Conservation (phyloP, 768 basidiomycete genomes). For the Boletales sp. region DNA sequence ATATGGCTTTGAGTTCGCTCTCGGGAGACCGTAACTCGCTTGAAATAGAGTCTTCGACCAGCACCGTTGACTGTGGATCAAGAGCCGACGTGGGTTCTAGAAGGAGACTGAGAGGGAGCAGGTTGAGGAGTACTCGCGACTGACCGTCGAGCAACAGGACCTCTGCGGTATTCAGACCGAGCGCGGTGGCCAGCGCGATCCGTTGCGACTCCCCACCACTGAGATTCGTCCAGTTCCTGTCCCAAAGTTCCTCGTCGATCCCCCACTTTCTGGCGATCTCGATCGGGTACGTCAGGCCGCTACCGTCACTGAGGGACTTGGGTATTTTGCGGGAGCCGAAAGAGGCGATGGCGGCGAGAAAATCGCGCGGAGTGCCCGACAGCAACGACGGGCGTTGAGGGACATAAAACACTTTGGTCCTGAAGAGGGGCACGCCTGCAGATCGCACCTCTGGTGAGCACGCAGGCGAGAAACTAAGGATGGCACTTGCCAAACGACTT, state of each 20-base stretch:
- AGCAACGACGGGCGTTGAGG: conserved; percentile 88
- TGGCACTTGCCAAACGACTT: conserved; percentile 42
- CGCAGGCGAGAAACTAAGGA: not conserved
- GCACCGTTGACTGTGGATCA: conserved; percentile 60
- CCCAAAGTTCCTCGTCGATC: conserved; percentile 67
- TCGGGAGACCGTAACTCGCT: conserved; percentile 46
- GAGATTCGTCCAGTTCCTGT: conserved; percentile 71
- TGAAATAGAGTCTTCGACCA: conserved; percentile 63
- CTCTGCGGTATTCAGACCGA: conserved; percentile 73
- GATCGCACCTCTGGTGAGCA: not conserved
- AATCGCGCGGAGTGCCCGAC: conserved; percentile 73
- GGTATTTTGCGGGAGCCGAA: conserved; percentile 44
- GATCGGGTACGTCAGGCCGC: conserved; percentile 38
- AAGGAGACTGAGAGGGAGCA: not conserved
- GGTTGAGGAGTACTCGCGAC: conserved; percentile 13
- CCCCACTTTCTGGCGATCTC: conserved; percentile 64
- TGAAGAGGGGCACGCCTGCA: conserved; percentile 70
- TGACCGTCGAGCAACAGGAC: conserved; percentile 76
- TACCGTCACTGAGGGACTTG: conserved; percentile 20
- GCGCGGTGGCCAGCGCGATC: conserved; percentile 71
- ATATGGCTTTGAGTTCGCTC: conserved; percentile 59
- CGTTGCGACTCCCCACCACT: conserved; percentile 88
- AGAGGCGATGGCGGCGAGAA: conserved; percentile 53
- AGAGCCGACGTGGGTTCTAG: conserved; percentile 89
- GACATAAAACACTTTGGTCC: conserved; percentile 79